Evolutionary conservation across 2,329 filamentous ascomycete species (phyloP).

Genomic region (Colletotrichum lindemuthianum): DNA sequence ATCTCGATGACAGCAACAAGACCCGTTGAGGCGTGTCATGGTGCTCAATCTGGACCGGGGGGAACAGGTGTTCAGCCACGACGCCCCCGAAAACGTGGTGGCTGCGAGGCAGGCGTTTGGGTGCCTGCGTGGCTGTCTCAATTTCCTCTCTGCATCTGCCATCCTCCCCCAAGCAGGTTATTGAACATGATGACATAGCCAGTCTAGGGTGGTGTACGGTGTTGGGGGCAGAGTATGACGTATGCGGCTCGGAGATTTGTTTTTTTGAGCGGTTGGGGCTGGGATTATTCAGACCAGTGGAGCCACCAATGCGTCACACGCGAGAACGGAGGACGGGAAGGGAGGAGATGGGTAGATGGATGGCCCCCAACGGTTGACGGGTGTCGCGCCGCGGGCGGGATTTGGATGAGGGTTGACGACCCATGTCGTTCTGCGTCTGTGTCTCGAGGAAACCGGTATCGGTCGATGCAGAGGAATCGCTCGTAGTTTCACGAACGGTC

Average conservation of each 20-base stretch:
- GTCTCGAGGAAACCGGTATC: conserved; percentile 7
- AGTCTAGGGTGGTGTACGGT: conserved; percentile 1
- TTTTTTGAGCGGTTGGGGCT: background rate
- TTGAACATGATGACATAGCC: conserved; percentile 26
- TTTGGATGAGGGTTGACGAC: background rate
- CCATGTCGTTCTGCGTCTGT: background rate
- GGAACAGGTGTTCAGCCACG: conserved; percentile 11
- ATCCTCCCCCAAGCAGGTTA: conserved; percentile 28
- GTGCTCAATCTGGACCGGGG: conserved; percentile 14
- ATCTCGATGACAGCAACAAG: background rate
- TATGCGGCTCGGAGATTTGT: conserved; percentile 30
- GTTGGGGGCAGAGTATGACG: conserved; percentile 19
- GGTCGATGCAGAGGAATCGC: conserved; percentile 2
- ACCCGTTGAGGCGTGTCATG: conserved; percentile 22
- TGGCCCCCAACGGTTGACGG: conserved; percentile 12
- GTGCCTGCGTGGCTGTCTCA: conserved; percentile 20
- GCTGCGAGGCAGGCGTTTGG: conserved; percentile 16
- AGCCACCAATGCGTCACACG: conserved; percentile 31
- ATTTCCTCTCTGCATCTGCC: background rate
- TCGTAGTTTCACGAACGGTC: conserved; percentile 20
- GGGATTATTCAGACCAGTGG: conserved; percentile 21
- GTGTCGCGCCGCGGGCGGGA: conserved; percentile 24
- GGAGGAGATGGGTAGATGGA: background rate
- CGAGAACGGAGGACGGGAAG: background rate
- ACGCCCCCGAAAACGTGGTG: conserved; percentile 23